Percentiles rank a stretch among this genome's conserved stretches.
Evolutionary conservation across 75 land plant genomes (phyloP).

Genomic region (Picea glauca): DNA sequence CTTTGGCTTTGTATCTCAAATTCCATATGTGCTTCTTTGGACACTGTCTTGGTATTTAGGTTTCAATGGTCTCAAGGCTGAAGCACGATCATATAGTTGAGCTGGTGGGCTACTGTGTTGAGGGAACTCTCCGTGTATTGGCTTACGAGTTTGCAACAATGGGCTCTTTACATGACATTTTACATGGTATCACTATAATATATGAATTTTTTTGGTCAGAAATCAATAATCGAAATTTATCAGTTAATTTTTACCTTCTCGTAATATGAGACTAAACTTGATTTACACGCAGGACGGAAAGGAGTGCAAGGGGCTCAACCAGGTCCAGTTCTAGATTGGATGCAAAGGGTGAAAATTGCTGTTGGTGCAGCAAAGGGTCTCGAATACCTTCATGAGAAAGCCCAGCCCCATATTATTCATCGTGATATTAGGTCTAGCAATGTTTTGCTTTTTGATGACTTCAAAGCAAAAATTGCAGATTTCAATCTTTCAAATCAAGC

Average conservation of each 20-base stretch:
- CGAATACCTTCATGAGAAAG: constrained; percentile 65
- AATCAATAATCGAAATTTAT: not conserved
- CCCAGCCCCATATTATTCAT: constrained; percentile 59
- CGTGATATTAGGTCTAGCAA: constrained; percentile 72
- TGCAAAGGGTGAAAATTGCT: constrained; percentile 58
- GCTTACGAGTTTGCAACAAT: constrained; percentile 83
- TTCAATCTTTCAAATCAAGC: constrained; percentile 82
- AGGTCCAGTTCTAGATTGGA: constrained; percentile 61
- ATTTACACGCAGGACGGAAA: constrained; percentile 38
- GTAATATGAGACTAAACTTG: too few relatives aligned
- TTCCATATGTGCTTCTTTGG: not conserved
- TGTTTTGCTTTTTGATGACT: constrained; percentile 74
- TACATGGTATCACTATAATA: constrained; percentile 51
- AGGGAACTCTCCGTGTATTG: constrained; percentile 64
- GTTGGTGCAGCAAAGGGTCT: constrained; percentile 62
- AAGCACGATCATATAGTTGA: constrained; percentile 67
- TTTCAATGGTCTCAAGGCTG: constrained; percentile 53
- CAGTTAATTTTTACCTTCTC: too few relatives aligned
- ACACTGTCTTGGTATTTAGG: constrained; percentile 4
- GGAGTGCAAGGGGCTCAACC: constrained; percentile 73
- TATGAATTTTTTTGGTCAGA: not conserved
- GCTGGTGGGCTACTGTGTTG: constrained; percentile 78
- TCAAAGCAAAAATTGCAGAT: constrained; percentile 77
- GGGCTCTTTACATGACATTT: constrained; percentile 87
- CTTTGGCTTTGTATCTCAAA: not conserved